Base-by-base conservation (phyloP, 2,329 filamentous ascomycete species). In the Aspergillus brunneoviolaceus region DNA sequence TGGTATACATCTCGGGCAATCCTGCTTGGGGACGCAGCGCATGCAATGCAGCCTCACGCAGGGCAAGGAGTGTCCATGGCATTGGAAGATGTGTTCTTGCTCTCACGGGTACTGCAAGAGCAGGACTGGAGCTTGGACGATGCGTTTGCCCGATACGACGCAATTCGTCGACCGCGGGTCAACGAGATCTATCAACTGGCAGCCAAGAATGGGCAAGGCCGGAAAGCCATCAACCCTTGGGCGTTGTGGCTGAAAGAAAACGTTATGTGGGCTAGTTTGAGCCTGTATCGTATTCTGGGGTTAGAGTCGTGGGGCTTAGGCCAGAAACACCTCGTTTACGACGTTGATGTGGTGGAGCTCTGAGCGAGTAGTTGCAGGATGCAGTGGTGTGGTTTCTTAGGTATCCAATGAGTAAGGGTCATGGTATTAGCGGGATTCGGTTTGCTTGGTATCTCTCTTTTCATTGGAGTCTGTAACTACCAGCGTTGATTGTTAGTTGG, bases 61-160 rank as follows among this genome's bases (percentile, higher is more conserved):
- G 81, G 82, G 2, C 82, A 85, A 68, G 83, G 83, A 0, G 78
- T 80, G 0, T 81, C 78, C 10, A 82, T 84, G 72, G 82, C 81
- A 0, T 61, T 85, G n/a, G 83, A 85, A 64, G 83, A 85, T 63
- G 63, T 62, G 0, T 71, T 71, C 48, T 53, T 73, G 35, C 59
- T 75, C 3, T 70, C 72, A 4, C 64, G 68, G 2, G 35, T 74
- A 14, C 57, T 74, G 10, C 51, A 65, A 19, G 61, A 70, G 42
- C 25, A 47, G 1, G 49, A 52, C 14, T 47, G 59, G n/a, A 16
- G 63, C 16, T 45, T 73, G 12, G 25, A 55, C 2, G 64, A 70
- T 12, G 64, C 68, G 11, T 71, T 64, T 55, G 73, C 14, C 49
- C 64, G 25, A 66, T 72, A 59, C 67, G 73, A 75, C 9, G 51